Percentiles rank a stretch among this genome's conserved stretches.
phyloP scores from a whole-genome alignment of 2,329 filamentous ascomycete genomes.

The Ceratocystis huliohia region DNA sequence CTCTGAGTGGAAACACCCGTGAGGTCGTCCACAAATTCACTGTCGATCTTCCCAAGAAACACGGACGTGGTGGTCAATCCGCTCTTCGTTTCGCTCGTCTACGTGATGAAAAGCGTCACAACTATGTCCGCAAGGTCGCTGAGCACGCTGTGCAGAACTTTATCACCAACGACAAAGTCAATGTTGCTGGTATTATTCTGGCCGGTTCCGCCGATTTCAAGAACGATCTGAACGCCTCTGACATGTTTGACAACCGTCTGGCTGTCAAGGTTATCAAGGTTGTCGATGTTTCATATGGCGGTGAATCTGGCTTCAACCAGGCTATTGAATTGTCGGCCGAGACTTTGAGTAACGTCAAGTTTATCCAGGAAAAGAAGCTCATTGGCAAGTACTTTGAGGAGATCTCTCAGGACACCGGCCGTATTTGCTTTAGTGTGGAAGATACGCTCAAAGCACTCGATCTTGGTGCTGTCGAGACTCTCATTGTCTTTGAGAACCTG shows the following conservation, averaged over 20 bases:
- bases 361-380: conserved; percentile 99
- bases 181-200: conserved; percentile 87
- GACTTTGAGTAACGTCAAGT: conserved; percentile 97
- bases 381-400: conserved; percentile 99
- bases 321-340: conserved; percentile 91
- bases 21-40: conserved; percentile 97
- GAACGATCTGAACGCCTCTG: conserved; percentile 94
- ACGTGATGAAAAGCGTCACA: conserved; percentile 98
- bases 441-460: conserved; percentile 96
- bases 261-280: conserved; percentile 97
- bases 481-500: conserved; percentile 96
- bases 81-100: conserved; percentile 98
- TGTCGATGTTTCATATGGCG: conserved; percentile 96
- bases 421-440: conserved; percentile 94
- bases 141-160: conserved; percentile 98
- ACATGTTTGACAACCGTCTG: conserved; percentile 89
- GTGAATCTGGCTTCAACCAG: conserved; percentile 99
- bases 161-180: conserved; percentile 96
- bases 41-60: conserved; percentile 98
- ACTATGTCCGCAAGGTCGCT: conserved; percentile 97
- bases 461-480: conserved; percentile 80
- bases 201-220: conserved; percentile 99
- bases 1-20: conserved; percentile 90
- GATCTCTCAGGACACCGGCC: conserved; percentile 93
- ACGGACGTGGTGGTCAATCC: conserved; percentile 99